Evolutionary conservation across 768 basidiomycete species (phyloP).

Genomic region (Hortiboletus flavorubellus): DNA sequence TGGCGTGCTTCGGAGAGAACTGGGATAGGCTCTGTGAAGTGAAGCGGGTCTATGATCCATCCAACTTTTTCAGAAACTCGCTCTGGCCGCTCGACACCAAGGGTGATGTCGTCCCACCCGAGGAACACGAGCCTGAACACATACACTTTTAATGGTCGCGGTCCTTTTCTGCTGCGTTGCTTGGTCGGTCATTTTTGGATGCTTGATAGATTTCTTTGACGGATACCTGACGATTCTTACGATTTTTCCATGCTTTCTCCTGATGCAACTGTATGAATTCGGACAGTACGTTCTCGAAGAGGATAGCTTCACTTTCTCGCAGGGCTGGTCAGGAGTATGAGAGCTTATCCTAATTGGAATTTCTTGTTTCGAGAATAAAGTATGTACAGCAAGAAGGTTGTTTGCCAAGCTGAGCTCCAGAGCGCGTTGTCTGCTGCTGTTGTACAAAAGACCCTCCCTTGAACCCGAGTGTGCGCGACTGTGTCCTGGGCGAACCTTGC

Average conservation of each 20-base stretch:
- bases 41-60: constrained; percentile 76
- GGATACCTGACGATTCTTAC: neutral
- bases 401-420: too few relatives aligned
- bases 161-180: too few relatives aligned
- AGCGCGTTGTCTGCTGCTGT: too few relatives aligned
- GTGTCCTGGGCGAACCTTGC: too few relatives aligned
- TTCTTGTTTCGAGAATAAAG: too few relatives aligned
- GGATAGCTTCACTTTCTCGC: too few relatives aligned
- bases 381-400: too few relatives aligned
- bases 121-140: constrained; percentile 57
- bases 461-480: too few relatives aligned
- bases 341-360: too few relatives aligned
- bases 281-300: too few relatives aligned
- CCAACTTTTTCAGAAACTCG: constrained; percentile 68
- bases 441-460: too few relatives aligned
- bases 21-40: constrained; percentile 68
- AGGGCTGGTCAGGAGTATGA: too few relatives aligned
- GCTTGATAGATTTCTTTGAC: neutral
- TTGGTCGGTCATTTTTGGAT: neutral
- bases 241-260: neutral
- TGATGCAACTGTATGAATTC: neutral
- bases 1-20: constrained; percentile 69
- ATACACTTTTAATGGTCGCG: constrained; percentile 20
- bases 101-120: constrained; percentile 52
- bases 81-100: constrained; percentile 75